Base-by-base conservation (phyloP, 805 yeast genomes). In the Ogataea degrootiae region DNA sequence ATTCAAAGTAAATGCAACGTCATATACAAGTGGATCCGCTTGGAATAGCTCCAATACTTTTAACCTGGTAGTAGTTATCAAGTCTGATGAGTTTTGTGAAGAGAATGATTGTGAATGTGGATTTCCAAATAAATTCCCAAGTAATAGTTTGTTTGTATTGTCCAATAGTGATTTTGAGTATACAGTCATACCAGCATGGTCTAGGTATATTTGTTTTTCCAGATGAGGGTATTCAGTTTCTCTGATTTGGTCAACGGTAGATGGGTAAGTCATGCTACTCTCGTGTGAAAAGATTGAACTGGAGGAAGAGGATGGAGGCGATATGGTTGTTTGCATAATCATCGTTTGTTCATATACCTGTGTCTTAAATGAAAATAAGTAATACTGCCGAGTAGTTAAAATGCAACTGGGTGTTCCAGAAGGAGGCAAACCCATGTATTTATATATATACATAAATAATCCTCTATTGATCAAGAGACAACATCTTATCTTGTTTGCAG, bases 101-200 rank as follows among this genome's bases (percentile, higher is more conserved):
- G 69, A 49, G n/a, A 52, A 37, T 5, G 73, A 67, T 16, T 56
- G 60, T 6, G 77, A 73, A 47, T 74, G 78, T 3, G 78, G 76
- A 50, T 74, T 74, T 6, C 69, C 73, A 19, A 58, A 55, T 4
- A 66, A 45, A 22, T 51, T 52, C 0, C 52, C 14, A 9, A 60
- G 41, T 34, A 74, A 46, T 6, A 37, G 41, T 39, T 57, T 53
- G 8, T 65, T 56, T 11, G 61, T 46, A 6, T 47, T 49, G 26
- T 58, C 51, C 5, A 72, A 49, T 6, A 70, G 49, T 1, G 64
- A 46, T 29, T 56, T 56, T 2, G 72, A 59, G 37, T 65, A 63
- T 2, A 70, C 44, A 1, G 76, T 69, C 43, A 70, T 60, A 1
- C 76, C 78, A 2, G 78, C 77, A 54, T 72, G 71, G 46, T 74